Conservation (phyloP, 345 rosid genomes). For the Boechera divaricarpa region DNA sequence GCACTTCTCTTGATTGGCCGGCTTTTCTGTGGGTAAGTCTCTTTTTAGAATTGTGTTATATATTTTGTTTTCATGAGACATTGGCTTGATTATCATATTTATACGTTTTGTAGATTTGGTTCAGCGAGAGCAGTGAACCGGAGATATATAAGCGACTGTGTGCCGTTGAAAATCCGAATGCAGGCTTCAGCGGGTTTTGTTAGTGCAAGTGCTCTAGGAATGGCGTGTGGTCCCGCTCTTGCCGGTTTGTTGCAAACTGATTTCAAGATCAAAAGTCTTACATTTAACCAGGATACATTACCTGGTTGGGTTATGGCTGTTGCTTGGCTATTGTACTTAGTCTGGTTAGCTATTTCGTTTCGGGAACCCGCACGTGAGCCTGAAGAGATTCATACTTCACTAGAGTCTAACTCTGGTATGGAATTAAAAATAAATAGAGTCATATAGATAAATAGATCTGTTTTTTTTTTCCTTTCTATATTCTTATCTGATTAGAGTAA, state of each 20-base stretch:
- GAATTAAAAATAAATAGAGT: neutral
- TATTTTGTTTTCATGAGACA: neutral
- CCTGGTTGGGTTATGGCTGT: conserved; percentile 98
- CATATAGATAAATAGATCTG: neutral
- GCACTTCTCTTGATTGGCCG: conserved; percentile 76
- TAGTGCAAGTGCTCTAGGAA: conserved; percentile 99
- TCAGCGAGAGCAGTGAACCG: conserved; percentile 98
- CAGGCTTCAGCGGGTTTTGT: conserved; percentile 98
- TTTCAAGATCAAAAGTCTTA: conserved; percentile 72
- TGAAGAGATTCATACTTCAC: conserved; percentile 50
- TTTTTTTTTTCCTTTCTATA: neutral
- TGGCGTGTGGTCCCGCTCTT: conserved; percentile 99
- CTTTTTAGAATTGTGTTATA: neutral
- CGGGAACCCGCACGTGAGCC: conserved; percentile 67
- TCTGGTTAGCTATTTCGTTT: conserved; percentile 81
- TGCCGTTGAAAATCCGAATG: conserved; percentile 81
- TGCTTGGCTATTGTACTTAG: conserved; percentile 84
- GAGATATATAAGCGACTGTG: conserved; percentile 95
- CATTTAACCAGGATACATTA: conserved; percentile 75
- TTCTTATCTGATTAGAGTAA: conserved; percentile 15
- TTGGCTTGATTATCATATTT: neutral
- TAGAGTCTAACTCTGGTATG: conserved; percentile 58
- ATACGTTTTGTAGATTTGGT: conserved; percentile 58
- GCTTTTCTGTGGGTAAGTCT: conserved; percentile 87
- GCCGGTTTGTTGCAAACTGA: conserved; percentile 86